A percentile compares a stretch with the other conserved stretches of the same genome.
These are phyloP conservation scores for Iris macrosiphon DNA, from an alignment of 106 monocot genomes.

Conservation along the genomic window DNA sequence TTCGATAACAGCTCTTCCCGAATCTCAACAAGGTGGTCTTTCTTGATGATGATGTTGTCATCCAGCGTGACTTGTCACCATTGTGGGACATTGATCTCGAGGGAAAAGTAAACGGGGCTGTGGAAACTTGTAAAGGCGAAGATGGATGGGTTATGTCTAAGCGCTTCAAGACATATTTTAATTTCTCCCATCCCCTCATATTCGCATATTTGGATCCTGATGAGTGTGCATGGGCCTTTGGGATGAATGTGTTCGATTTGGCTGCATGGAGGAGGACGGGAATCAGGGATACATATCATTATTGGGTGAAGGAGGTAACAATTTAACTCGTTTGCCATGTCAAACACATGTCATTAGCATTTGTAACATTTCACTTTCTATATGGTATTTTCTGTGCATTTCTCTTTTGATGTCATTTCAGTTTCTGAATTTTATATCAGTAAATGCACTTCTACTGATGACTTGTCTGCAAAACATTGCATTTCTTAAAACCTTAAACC, in stretches of 20 bases:
- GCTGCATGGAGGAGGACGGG: slow-evolving; percentile 72
- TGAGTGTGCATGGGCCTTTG: slow-evolving; percentile 94
- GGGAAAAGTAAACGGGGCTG: slow-evolving; percentile 86
- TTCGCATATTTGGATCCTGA: slow-evolving; percentile 64
- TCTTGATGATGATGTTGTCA: slow-evolving; percentile 92
- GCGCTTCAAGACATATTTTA: slow-evolving; percentile 81
- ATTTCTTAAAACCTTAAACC: too few species aligned
- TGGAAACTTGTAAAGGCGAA: slow-evolving; percentile 83
- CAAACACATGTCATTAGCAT: not conserved
- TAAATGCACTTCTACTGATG: too few species aligned
- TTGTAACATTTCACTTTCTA: too few species aligned
- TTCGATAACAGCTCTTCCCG: slow-evolving; percentile 64
- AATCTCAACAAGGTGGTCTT: slow-evolving; percentile 88
- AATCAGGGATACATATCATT: slow-evolving; percentile 74
- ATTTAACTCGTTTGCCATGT: not conserved
- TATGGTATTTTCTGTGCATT: too few species aligned
- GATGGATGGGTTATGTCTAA: slow-evolving; percentile 95
- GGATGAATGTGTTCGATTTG: slow-evolving; percentile 91
- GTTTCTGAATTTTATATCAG: too few species aligned
- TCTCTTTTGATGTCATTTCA: too few species aligned
- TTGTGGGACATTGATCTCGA: slow-evolving; percentile 70
- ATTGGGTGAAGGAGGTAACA: slow-evolving; percentile 79
- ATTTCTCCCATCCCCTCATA: slow-evolving; percentile 84
- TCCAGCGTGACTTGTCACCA: slow-evolving; percentile 72
- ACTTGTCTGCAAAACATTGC: too few species aligned